phyloP scores from a whole-genome alignment of 177 flowering plant species.

The Tripterygium wilfordii region DNA sequence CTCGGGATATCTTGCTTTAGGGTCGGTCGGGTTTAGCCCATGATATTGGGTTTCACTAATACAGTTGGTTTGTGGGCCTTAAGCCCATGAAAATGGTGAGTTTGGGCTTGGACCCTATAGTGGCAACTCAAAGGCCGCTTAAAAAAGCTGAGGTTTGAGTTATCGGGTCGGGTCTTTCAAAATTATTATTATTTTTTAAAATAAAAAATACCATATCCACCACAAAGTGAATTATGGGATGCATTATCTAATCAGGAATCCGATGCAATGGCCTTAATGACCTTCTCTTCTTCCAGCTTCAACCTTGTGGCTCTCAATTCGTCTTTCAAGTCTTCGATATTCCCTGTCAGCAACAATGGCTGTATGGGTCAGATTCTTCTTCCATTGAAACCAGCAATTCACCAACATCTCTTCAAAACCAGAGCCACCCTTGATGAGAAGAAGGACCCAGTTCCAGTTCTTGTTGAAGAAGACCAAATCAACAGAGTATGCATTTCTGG shows the following conservation, averaged over 20 bases:
- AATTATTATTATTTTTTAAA: conserved; percentile 1
- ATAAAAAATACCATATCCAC: not conserved
- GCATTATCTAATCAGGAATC: too few species aligned
- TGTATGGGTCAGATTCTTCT: not conserved
- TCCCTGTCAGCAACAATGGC: not conserved
- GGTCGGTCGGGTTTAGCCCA: too few species aligned
- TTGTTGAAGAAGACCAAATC: conserved; percentile 18
- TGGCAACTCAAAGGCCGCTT: too few species aligned
- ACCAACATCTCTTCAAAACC: conserved; percentile 6
- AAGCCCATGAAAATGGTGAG: too few species aligned
- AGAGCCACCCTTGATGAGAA: conserved; percentile 33
- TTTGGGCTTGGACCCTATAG: too few species aligned
- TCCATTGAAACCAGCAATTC: not conserved
- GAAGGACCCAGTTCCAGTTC: conserved; percentile 16
- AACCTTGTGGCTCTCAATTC: conserved; percentile 1
- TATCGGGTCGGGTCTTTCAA: too few species aligned
- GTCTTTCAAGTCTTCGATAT: not conserved
- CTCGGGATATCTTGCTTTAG: too few species aligned
- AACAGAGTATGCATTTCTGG: conserved; percentile 4
- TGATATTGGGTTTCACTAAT: too few species aligned
- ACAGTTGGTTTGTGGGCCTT: too few species aligned
- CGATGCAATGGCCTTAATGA: conserved; percentile 2
- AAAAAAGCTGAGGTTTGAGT: too few species aligned
- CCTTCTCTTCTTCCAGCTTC: not conserved
- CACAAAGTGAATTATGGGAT: not conserved